Conservation (phyloP, 140 eudicot species). For the Erigeron philadelphicus region DNA sequence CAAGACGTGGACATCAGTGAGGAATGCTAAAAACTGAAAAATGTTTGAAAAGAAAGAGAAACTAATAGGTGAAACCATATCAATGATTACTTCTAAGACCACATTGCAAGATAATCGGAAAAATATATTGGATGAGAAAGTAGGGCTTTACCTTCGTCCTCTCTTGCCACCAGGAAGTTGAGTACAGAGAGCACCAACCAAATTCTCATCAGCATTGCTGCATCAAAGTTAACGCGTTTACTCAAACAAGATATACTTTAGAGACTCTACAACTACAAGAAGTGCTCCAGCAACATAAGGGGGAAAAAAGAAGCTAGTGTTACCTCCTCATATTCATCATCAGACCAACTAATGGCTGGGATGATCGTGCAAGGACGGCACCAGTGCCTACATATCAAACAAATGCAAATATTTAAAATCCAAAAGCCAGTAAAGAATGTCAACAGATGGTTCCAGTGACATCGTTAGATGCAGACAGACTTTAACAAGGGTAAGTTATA, state of each 20-base stretch:
- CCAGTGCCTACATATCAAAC: slow-evolving; percentile 54
- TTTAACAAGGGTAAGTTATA: background rate
- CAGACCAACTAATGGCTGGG: slow-evolving; percentile 95
- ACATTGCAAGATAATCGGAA: background rate
- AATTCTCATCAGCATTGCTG: slow-evolving; percentile 95
- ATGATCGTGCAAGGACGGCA: slow-evolving; percentile 96
- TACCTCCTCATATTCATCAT: slow-evolving; percentile 99
- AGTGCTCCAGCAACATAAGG: slow-evolving; percentile 14
- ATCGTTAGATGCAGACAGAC: background rate
- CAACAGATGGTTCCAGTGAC: slow-evolving; percentile 16
- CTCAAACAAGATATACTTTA: slow-evolving; percentile 3
- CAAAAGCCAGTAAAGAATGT: slow-evolving; percentile 10
- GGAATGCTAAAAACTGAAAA: slow-evolving; percentile 1
- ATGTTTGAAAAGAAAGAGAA: background rate
- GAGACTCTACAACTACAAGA: slow-evolving; percentile 11
- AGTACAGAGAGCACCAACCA: slow-evolving; percentile 87
- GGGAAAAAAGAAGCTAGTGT: slow-evolving; percentile 8
- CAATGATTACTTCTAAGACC: background rate
- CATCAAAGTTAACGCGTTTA: slow-evolving; percentile 19
- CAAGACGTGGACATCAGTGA: background rate
- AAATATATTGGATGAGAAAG: slow-evolving; percentile 11
- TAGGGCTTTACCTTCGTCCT: slow-evolving; percentile 45
- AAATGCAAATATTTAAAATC: slow-evolving; percentile 14
- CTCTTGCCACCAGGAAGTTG: slow-evolving; percentile 54
- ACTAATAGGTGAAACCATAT: background rate